Base-by-base conservation (phyloP, 228 moss, liverwort and hornwort genomes). In the Sphagnum magellanicum region DNA sequence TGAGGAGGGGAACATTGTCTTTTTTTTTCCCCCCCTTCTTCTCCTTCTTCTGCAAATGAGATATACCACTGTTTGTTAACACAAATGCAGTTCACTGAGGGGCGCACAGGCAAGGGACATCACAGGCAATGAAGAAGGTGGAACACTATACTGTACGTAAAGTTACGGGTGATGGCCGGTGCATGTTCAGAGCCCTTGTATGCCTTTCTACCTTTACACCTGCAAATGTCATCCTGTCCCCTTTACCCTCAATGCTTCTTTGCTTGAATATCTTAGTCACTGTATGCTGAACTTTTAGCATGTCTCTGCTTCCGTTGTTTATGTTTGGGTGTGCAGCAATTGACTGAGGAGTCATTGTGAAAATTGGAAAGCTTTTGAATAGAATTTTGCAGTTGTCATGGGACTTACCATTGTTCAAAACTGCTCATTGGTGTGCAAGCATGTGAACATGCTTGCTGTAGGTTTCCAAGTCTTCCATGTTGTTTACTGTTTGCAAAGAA, bases 101-200 rank as follows among this genome's bases (percentile, higher is more conserved):
- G 74, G 63, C 78, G 71, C 80, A 32, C 32, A 91, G 93, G 80
- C 80, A 81, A 80, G 87, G 88, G 16, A 83, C 93, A 16, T 91
- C 97, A 53, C 83, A 91, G 76, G 91, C 91, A 51, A 67, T 93
- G 80, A 92, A 91, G 85, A 91, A 90, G 77, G 87, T 91, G 77
- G 93, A 93, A 80, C 85, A 91, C 81, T 87, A 89, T 73, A 84
- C 88, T 16, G 90, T 98, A 52, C 79, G 85, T 16, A 88, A 77
- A 71, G 70, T 98, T 53, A 77, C 71, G 64, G 97, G 97, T 13
- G 97, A 98, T 73, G 97, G 97, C 70, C 90, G 97, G 32, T 93
- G 97, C 74, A 98, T 98, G 97, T 98, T 98, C 70, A 78, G 97
- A 72, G 97, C 97, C 64, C 97, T 98, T 61, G 97, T 97, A 88